A percentile compares a stretch with the other conserved stretches of the same genome.
These are phyloP conservation scores for Ophiostoma sp. DNA, from an alignment of 2,329 filamentous ascomycete species.

Conservation along the genomic window DNA sequence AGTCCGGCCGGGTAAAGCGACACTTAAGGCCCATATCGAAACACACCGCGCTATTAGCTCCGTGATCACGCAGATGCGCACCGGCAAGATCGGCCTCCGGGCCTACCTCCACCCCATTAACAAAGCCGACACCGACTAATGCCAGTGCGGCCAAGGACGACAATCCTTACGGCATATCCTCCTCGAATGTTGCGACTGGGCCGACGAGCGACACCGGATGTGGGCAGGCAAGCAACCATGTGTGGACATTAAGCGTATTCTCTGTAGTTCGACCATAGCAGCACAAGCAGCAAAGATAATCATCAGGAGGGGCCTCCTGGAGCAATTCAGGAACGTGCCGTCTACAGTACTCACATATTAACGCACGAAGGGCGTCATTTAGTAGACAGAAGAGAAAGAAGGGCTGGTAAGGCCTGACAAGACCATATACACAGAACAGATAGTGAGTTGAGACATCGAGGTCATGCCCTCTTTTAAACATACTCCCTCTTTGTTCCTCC, in stretches of 20 bases:
- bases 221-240: constrained; percentile 9
- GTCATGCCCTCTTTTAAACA: too few relatives aligned
- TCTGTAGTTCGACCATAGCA: constrained; percentile 9
- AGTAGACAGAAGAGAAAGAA: background rate
- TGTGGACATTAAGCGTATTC: constrained; percentile 9
- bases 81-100: background rate
- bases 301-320: background rate
- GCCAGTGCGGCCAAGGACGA: background rate
- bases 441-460: too few relatives aligned
- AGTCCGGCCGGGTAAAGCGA: background rate
- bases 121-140: background rate
- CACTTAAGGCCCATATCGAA: background rate
- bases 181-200: background rate
- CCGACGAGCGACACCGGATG: constrained; percentile 9
- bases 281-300: background rate
- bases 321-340: background rate
- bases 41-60: background rate
- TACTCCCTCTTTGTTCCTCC: too few relatives aligned
- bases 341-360: background rate
- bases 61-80: background rate
- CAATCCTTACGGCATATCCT: constrained; percentile 3
- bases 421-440: background rate
- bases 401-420: background rate
- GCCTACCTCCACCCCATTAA: background rate
- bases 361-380: background rate